These are phyloP conservation scores for Blastomyces parvus DNA, from an alignment of 2,329 filamentous ascomycete species.

Conservation along the genomic window DNA sequence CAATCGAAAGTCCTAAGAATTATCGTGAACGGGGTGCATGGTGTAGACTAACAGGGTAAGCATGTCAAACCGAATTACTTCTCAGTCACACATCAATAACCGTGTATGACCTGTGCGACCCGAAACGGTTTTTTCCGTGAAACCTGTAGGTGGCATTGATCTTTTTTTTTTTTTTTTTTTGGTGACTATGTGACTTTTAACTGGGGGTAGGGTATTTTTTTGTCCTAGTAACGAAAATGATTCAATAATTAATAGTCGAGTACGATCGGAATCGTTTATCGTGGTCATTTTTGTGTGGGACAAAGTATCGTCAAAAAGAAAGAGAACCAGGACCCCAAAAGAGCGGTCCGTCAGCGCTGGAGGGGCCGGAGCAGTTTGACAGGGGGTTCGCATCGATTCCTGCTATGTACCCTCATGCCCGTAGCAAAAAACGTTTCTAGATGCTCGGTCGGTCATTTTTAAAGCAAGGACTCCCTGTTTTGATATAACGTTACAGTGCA, in stretches of 20 bases:
- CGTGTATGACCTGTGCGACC: constrained; percentile 3
- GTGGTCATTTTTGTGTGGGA: background rate
- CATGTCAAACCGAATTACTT: background rate
- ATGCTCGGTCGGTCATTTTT: background rate
- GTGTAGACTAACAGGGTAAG: background rate
- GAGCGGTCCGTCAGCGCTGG: background rate
- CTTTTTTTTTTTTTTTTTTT: too few relatives aligned
- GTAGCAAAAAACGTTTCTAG: background rate
- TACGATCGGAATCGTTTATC: background rate
- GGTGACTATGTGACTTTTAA: background rate
- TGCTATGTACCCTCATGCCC: background rate
- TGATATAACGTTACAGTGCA: background rate
- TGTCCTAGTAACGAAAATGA: too few relatives aligned
- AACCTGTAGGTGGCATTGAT: background rate
- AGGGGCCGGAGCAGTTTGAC: background rate
- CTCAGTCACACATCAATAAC: constrained; percentile 1
- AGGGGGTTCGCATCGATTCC: background rate
- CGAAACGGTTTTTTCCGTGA: background rate
- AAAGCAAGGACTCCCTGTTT: background rate
- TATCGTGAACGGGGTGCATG: background rate
- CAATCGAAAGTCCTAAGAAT: background rate
- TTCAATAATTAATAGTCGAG: background rate
- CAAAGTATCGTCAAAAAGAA: background rate
- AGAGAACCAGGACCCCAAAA: background rate
- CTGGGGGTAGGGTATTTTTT: background rate